Evolutionary conservation across 1,284 basidiomycete genomes (phyloP), one percentile per base, ranked within the genome.

Genomic region (Phylloporus gajari): DNA sequence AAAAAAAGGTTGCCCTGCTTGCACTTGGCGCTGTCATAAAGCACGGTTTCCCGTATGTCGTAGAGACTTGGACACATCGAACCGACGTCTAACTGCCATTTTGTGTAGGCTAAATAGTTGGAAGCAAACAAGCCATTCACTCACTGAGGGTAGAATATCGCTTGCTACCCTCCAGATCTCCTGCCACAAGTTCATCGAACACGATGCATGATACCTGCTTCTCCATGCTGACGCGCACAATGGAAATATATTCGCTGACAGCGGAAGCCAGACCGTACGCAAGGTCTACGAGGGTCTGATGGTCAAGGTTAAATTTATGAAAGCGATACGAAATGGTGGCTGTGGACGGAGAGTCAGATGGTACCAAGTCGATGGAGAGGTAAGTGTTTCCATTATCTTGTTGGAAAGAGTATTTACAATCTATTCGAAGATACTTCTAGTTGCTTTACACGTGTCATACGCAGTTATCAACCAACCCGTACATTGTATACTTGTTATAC

Each of bases 11-110:
- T 85, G 15, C 87, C 87, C 0, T 88, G 87, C 87, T 90, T 6
- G 90, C 86, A 5, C 73, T 88, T 35, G 88, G 88, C 73, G 70
- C 86, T 2, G 82, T 88, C 35, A 85, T 85, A 3, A 87, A 88
- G 70, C 85, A 86, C 62, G 85, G 86, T 30, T 88, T 83, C 44
- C 75, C 88, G 84, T 85, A 51, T 69, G 83, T 80, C 42, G 21
- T 38, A n/a, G 4, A 21, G 19, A 61, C 59, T 13, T 1, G 25
- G 23, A 40, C 35, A 38, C 38, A 12, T 15, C 17, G 35, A 40
- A 11, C 35, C 25, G 21, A 40, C 25, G 40, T 9, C 35, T 40
- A 25, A 61, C 32, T 12, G 27, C 27, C n/a, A 15, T 56, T 11
- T 2, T 19, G 5, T 30, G 17, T 17, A 86, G 85, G 15, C 82